Conservation (phyloP, 176 grass and related monocot genomes). For the Hsuehochloa calcarea region DNA sequence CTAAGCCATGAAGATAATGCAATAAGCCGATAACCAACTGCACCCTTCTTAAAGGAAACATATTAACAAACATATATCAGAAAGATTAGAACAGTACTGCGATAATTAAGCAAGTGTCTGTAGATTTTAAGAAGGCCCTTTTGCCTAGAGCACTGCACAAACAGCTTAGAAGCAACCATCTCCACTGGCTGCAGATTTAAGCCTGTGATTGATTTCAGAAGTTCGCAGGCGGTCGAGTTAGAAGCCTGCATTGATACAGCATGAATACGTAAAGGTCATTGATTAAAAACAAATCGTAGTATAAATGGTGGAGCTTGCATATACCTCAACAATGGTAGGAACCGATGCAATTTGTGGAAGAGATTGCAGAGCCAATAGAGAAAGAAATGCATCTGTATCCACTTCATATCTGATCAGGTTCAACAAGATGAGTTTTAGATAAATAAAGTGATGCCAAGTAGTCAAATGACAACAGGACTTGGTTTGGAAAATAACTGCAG, state of each 20-base stretch:
- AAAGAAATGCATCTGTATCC: conserved; percentile 96
- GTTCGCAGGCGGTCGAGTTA: conserved; percentile 67
- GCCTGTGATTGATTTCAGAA: conserved; percentile 95
- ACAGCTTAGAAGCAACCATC: conserved; percentile 93
- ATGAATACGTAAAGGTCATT: conserved; percentile 31
- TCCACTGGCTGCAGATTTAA: conserved; percentile 92
- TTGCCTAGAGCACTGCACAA: conserved; percentile 97
- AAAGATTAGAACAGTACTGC: conserved; percentile 57
- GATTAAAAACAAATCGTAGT: conserved; percentile 16
- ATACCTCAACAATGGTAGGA: conserved; percentile 96
- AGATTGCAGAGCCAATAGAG: conserved; percentile 85
- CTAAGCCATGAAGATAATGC: conserved; percentile 23
- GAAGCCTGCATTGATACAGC: conserved; percentile 74
- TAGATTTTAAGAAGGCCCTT: conserved; percentile 95
- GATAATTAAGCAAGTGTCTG: conserved; percentile 92
- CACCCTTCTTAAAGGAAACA: background rate
- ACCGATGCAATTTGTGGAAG: conserved; percentile 63
- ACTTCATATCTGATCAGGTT: conserved; percentile 92
- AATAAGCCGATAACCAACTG: background rate
- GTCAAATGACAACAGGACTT: background rate
- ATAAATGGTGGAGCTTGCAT: conserved; percentile 22
- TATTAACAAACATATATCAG: conserved; percentile 34
- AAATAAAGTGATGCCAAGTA: conserved; percentile 30
- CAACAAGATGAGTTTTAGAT: conserved; percentile 31
- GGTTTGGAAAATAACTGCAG: background rate